Conservation (phyloP, 2,329 filamentous ascomycete genomes). For the Trichophaea hybrida region DNA sequence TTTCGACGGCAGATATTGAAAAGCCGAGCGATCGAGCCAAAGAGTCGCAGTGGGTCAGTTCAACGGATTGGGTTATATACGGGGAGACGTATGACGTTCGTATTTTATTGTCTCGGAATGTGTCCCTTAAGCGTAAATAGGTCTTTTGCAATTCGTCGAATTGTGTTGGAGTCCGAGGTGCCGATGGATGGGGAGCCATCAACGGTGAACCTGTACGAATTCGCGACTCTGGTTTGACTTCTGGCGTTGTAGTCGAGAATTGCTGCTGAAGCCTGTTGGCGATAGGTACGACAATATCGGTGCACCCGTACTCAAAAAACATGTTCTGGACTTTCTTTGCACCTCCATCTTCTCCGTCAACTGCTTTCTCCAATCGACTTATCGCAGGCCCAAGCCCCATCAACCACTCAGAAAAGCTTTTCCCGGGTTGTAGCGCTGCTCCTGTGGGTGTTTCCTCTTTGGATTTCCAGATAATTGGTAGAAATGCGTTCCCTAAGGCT, state of each 20-base stretch:
- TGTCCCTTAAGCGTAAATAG: slow-evolving; percentile 46
- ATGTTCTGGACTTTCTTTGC: slow-evolving; percentile 35
- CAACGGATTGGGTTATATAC: slow-evolving; percentile 7
- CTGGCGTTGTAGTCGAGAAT: slow-evolving; percentile 15
- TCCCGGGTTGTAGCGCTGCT: slow-evolving; percentile 42
- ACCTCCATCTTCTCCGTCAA: slow-evolving; percentile 29
- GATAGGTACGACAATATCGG: slow-evolving; percentile 38
- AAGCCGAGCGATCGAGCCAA: slow-evolving; percentile 58
- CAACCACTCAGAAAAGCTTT: slow-evolving; percentile 50
- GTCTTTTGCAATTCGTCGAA: slow-evolving; percentile 44
- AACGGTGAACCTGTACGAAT: slow-evolving; percentile 2
- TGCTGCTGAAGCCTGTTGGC: slow-evolving; percentile 32
- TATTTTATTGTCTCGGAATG: slow-evolving; percentile 28
- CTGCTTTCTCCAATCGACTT: slow-evolving; percentile 37
- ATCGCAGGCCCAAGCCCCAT: slow-evolving; percentile 36
- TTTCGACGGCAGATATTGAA: slow-evolving; percentile 78
- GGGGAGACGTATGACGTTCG: slow-evolving; percentile 37
- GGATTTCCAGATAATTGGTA: slow-evolving; percentile 90
- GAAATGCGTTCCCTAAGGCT: slow-evolving; percentile 82
- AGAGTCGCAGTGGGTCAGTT: slow-evolving; percentile 36
- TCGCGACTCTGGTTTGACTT: not conserved
- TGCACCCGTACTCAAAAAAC: slow-evolving; percentile 39
- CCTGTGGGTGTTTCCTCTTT: slow-evolving; percentile 59
- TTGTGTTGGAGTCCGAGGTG: slow-evolving; percentile 9
- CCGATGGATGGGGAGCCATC: not conserved